Evolutionary conservation across 768 basidiomycete species (phyloP), one percentile per base, ranked within the genome.

Genomic region (Mycena pura): DNA sequence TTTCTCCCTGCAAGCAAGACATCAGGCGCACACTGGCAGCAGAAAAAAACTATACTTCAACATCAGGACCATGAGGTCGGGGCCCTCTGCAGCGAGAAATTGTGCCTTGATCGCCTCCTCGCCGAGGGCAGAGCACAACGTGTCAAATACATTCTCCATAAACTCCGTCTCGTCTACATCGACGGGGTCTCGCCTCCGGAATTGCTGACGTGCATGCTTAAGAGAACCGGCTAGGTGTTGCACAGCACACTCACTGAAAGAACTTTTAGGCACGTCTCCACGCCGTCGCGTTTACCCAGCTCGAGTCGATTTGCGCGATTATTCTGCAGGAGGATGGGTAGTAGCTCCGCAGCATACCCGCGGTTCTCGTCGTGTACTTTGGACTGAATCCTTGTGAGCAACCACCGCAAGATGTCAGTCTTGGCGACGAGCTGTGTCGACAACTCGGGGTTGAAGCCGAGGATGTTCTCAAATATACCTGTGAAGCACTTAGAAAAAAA

Each of bases 1-100:
- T 71, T 95, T 96, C 63, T 93, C 91, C 75, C 95, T 95, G 69
- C 29, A 19, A 38, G 39, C 8, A 44, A 36, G 32, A 25, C 22
- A 36, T 15, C 34, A 45, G 55, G 27, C 14, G 15, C 50, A 31
- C 41, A 24, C 17, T 14, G 28, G 27, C 15, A 29, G 19, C 44
- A 15, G 28, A 36, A 67, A n/a, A n/a, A 31, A 49, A 19, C 22
- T 15, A 43, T 67, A 96, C 95, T 91, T 96, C 91, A 98, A 95
- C 85, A 97, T 91, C 64, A 99, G 80, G n/a, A 97, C 84, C 95
- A 99, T 98, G 31, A 99, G 83, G 68, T 99, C 97, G 14, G 95
- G 87, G 2, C 97, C 97, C 74, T 99, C 97, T 19, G 89, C 89
- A 10, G 88, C 85, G n/a, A 95, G 77, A 76, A 99, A 99, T 4